phyloP scores from a whole-genome alignment of 148 eudicot genomes.

The Silene latifolia region DNA sequence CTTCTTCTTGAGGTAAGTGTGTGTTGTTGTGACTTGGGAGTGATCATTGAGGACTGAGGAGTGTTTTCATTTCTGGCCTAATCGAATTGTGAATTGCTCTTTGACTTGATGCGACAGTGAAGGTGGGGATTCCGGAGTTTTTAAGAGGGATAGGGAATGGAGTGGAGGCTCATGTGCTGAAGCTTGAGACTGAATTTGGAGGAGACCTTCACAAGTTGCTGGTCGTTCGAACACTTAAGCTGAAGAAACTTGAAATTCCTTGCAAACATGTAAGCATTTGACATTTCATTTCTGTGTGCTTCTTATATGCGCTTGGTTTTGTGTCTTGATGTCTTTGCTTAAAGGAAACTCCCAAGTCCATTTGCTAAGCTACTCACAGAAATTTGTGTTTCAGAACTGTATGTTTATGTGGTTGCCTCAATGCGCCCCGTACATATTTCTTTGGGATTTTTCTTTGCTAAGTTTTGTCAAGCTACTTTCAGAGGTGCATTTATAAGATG shows the following conservation, averaged over 20 bases:
- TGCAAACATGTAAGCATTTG: constrained; percentile 57
- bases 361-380: background rate
- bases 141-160: constrained; percentile 65
- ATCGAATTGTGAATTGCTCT: background rate
- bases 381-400: background rate
- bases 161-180: constrained; percentile 57
- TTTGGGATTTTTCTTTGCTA: too few relatives aligned
- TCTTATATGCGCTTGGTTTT: background rate
- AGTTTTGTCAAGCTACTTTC: too few relatives aligned
- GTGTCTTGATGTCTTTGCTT: background rate
- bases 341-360: background rate
- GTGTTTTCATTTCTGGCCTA: background rate
- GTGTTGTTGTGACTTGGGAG: background rate
- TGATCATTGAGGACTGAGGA: background rate
- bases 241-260: constrained; percentile 67
- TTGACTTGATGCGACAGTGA: constrained; percentile 37
- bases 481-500: too few relatives aligned
- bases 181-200: constrained; percentile 65
- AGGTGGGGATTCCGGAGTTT: constrained; percentile 73
- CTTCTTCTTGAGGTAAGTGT: too few relatives aligned
- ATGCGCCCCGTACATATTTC: too few relatives aligned
- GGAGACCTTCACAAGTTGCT: constrained; percentile 66
- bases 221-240: constrained; percentile 59
- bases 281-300: background rate
- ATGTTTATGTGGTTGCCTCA: background rate